Percentiles rank a stretch among this genome's conserved stretches.
phyloP scores from a whole-genome alignment of 208 protist species.

The Leishmania gerbilli region DNA sequence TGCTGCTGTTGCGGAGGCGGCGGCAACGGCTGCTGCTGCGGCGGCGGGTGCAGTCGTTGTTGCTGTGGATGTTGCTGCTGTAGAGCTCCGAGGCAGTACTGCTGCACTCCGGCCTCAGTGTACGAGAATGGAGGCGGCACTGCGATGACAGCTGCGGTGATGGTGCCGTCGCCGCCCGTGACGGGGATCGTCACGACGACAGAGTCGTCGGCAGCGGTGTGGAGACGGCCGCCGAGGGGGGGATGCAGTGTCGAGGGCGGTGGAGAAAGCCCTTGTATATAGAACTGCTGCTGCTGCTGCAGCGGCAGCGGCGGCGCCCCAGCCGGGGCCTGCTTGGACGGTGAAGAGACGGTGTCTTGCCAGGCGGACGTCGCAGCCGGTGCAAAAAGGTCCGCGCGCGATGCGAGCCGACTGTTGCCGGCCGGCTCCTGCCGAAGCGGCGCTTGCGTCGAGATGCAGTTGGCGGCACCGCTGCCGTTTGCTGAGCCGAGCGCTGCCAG shows the following conservation, averaged over 20 bases:
- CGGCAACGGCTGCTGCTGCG: background rate
- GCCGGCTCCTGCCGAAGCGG: background rate
- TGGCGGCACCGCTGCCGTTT: background rate
- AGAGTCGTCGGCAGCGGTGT: background rate
- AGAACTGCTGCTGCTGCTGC: background rate
- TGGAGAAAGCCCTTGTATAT: background rate
- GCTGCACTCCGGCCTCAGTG: conserved; percentile 1
- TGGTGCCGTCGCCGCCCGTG: background rate
- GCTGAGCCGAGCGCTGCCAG: background rate
- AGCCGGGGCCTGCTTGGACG: background rate
- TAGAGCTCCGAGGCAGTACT: conserved; percentile 2
- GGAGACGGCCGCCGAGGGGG: background rate
- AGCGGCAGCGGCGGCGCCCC: background rate
- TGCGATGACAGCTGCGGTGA: background rate
- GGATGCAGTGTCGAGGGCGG: background rate
- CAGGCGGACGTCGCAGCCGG: background rate
- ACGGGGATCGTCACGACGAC: conserved; percentile 2
- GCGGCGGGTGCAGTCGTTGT: background rate
- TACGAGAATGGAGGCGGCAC: conserved; percentile 2
- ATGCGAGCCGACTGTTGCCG: background rate
- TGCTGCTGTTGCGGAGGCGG: background rate
- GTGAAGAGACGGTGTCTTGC: background rate
- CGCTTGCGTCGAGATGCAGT: background rate
- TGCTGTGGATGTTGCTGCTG: background rate
- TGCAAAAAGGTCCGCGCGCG: background rate